A percentile compares a stretch with the other conserved stretches of the same genome.
phyloP scores from a whole-genome alignment of 2,329 filamentous ascomycete species.

The Dactylellina haptotyla region DNA sequence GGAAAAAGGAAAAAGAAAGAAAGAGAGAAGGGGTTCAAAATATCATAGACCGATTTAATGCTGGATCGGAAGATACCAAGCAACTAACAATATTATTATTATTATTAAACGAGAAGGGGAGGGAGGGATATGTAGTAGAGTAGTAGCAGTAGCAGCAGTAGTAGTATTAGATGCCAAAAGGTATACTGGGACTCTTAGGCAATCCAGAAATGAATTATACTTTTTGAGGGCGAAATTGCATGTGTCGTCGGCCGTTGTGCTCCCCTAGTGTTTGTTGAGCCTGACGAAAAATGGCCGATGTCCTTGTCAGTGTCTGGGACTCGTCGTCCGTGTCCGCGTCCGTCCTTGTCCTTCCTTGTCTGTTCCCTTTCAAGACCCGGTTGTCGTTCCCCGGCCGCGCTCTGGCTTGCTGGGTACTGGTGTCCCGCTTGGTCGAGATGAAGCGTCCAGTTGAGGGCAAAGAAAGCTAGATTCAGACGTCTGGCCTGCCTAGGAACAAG shows the following conservation, averaged over 20 bases:
- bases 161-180: background rate
- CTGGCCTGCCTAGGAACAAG: conserved; percentile 12
- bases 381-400: conserved; percentile 51
- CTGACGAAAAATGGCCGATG: conserved; percentile 49
- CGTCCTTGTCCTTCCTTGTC: conserved; percentile 16
- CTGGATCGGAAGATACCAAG: background rate
- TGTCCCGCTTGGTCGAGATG: conserved; percentile 15
- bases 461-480: background rate
- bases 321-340: conserved; percentile 42
- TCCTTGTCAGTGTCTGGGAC: conserved; percentile 51
- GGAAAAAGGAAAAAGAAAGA: conserved; percentile 5
- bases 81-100: background rate
- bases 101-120: conserved; percentile 5
- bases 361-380: conserved; percentile 50
- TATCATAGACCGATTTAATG: conserved; percentile 27
- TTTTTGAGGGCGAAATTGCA: conserved; percentile 15
- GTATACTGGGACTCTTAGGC: conserved; percentile 3
- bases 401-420: conserved; percentile 21
- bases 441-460: background rate
- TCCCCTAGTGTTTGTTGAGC: conserved; percentile 35
- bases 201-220: conserved; percentile 23
- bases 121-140: background rate
- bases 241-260: conserved; percentile 43
- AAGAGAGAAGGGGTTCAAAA: conserved; percentile 12
- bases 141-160: background rate